Conservation (phyloP, 768 basidiomycete species). For the Lentinula lateritia region DNA sequence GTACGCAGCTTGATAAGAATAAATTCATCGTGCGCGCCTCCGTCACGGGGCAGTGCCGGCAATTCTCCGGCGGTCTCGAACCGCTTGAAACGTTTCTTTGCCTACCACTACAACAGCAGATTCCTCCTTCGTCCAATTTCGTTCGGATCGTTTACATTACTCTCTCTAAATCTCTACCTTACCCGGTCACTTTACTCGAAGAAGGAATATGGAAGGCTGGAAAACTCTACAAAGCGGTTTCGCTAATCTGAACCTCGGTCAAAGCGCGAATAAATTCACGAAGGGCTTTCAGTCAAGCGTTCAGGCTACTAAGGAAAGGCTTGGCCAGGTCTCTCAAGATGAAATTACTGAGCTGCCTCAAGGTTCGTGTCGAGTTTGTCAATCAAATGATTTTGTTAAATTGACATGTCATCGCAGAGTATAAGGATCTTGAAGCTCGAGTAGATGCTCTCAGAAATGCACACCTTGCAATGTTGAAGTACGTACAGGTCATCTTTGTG, state of each 20-base stretch:
- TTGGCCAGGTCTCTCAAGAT: constrained; percentile 84
- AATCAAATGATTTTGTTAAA: neutral
- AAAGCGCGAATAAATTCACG: constrained; percentile 68
- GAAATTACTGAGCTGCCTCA: constrained; percentile 94
- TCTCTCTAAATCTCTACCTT: neutral
- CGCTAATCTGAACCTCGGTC: constrained; percentile 60
- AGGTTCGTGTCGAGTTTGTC: constrained; percentile 34
- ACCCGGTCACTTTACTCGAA: neutral
- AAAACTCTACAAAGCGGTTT: constrained; percentile 61
- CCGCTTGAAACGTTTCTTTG: neutral
- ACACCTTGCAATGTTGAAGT: constrained; percentile 78
- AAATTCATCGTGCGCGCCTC: no score
- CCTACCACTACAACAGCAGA: neutral
- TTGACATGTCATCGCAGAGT: constrained; percentile 47
- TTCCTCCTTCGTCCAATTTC: neutral
- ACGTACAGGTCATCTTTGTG: constrained; percentile 16
- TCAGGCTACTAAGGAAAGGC: constrained; percentile 80
- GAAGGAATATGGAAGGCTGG: constrained; percentile 56
- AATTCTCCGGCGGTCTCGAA: neutral
- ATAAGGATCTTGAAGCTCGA: constrained; percentile 90
- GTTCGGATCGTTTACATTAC: neutral
- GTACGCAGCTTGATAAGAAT: no score
- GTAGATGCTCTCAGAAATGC: constrained; percentile 87
- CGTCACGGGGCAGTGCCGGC: neutral
- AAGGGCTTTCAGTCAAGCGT: constrained; percentile 80